phyloP scores from a whole-genome alignment of 225 moss, liverwort and hornwort genomes.

The Marchantia polymorpha region DNA sequence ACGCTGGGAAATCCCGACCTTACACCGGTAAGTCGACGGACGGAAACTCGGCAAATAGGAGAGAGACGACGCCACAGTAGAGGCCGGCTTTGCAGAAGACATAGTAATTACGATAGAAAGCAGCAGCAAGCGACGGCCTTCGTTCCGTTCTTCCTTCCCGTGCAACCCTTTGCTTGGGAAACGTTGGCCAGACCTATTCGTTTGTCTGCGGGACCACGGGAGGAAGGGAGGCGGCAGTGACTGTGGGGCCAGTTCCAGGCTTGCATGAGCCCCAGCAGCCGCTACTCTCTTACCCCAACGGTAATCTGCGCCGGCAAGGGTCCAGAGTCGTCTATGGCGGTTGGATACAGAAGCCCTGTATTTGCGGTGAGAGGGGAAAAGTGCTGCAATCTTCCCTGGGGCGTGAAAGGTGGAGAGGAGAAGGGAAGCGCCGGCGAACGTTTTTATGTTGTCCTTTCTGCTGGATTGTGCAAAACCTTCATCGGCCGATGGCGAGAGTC shows the following conservation, averaged over 20 bases:
- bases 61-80: too few species aligned
- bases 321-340: neutral
- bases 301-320: neutral
- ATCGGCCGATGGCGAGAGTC: neutral
- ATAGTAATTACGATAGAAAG: neutral
- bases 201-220: neutral
- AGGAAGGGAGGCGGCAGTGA: neutral
- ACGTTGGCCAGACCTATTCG: too few species aligned
- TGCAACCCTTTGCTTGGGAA: too few species aligned
- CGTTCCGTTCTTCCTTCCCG: neutral
- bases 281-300: conserved; percentile 7
- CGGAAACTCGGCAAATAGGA: too few species aligned
- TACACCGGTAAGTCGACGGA: too few species aligned
- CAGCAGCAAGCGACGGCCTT: neutral
- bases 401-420: neutral
- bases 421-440: neutral
- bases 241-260: neutral
- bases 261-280: neutral
- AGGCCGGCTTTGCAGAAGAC: too few species aligned
- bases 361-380: neutral
- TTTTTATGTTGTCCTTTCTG: neutral
- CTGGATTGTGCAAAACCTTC: neutral
- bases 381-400: neutral
- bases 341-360: neutral
- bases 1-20: too few species aligned